Base-by-base conservation (phyloP, 2,329 filamentous ascomycete genomes). In the Kalaharituber pfeilii region DNA sequence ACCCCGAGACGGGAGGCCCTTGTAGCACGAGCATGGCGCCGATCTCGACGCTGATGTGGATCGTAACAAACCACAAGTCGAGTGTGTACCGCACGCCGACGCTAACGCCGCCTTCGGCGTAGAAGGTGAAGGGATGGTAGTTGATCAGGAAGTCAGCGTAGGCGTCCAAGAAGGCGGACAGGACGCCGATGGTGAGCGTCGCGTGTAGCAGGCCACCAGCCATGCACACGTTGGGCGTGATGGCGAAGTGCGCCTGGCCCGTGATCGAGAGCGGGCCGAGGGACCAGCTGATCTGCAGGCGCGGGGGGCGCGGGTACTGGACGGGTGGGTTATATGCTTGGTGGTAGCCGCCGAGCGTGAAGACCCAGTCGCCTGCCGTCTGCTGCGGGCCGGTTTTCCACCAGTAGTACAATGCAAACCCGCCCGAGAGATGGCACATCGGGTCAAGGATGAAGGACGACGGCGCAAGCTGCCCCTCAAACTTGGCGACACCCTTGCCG, bases 301-400 rank as follows among this genome's bases (percentile, higher is more conserved):
- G 65, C 3, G 65, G 62, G 0, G 69, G 68, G 1, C 62, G 62
- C 0, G 71, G 71, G 49, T 69, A 75, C 4, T 65, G 58, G 0
- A 50, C 15, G 0, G 71, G 71, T 0, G 56, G 36, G 0, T 50
- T 49, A 59, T 65, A 74, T 0, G 66, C 62, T 2, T 56, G 63
- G 56, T 74, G 71, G 57, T 71, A 74, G 1, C 72, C 72, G 4
- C 72, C 72, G 24, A 73, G 54, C 2, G 68, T 69, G 54, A 73
- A 71, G 11, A 74, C 71, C 51, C 62, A 74, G 56, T 73, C 64
- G 1, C 72, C 72, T 3, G 60, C 56, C 22, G 59, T 52, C 2
- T 42, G 7, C 9, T 11, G 30, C 36, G 64, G 57, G 2, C 62
- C 50, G 22, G 28, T n/a, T 29, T 25, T 28, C 49, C 70, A 72